Percentiles rank a stretch among this genome's conserved stretches.
Evolutionary conservation across 2,329 filamentous ascomycete genomes (phyloP).

Genomic region (Aspergillus japonicus): DNA sequence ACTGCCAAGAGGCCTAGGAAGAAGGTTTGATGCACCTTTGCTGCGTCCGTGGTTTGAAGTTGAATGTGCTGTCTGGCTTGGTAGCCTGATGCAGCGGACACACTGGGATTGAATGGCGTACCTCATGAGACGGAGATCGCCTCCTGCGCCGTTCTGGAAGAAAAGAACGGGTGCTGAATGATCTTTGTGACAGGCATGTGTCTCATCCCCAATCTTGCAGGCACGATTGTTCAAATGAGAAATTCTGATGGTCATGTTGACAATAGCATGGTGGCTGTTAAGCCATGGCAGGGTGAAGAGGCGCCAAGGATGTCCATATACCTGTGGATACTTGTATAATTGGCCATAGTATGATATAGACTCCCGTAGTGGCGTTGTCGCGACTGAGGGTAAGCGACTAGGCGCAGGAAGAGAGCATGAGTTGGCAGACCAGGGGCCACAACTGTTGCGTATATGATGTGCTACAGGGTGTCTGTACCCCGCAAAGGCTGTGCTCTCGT

Average conservation of each 20-base stretch:
- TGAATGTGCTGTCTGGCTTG: background rate
- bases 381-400: background rate
- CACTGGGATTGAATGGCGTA: background rate
- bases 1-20: background rate
- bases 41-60: background rate
- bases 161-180: background rate
- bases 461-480: background rate
- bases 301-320: background rate
- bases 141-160: background rate
- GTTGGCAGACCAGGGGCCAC: conserved; percentile 5
- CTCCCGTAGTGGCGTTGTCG: background rate
- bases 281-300: background rate
- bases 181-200: background rate
- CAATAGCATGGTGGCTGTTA: background rate
- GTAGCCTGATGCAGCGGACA: background rate
- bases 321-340: background rate
- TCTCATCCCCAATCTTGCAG: background rate
- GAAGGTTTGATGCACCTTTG: background rate
- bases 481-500: conserved; percentile 1
- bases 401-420: conserved; percentile 2
- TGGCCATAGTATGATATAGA: background rate
- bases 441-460: background rate
- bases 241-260: background rate
- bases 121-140: background rate
- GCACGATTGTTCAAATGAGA: background rate